Base-by-base conservation (phyloP, 2,329 filamentous ascomycete genomes). In the Westerdykella aurantiaca region DNA sequence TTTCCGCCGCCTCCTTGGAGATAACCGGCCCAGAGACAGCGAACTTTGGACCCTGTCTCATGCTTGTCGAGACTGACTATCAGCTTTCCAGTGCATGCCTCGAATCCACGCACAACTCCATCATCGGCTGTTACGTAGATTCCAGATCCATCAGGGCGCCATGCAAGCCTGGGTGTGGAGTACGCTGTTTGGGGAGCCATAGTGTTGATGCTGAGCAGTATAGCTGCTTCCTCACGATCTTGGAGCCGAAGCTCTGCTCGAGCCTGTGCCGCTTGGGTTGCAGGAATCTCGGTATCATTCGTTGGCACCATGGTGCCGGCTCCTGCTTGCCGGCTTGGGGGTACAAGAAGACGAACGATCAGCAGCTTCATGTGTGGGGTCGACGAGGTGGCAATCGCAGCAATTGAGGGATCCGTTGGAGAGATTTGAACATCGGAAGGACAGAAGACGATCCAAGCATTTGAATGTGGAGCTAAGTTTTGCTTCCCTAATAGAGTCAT, bases 81-180 rank as follows among this genome's bases (percentile, higher is more conserved):
- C 2, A 82, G 64, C 59, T 79, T 83, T 6, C 81, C 81, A 1
- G 72, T 81, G 43, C 64, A 74, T 3, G 72, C 69, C 57, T 83
- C 80, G 6, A 84, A 66, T 1, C 80, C 81, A 38, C 80, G 69
- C 22, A 84, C 70, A 6, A 77, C 68, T 0, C 81, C 81, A 57
- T 84, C 81, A 53, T 84, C 81, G 3, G 78, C 78, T 63, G 81
- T 83, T 11, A 83, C 78, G 72, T 78, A 84, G 0, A 84, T 65
- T 0, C 81, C 81, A 34, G 70, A 75, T 1, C 79, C 80, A 57
- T 81, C 74, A 1, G 80, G 79, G 21, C 81, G 66, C 81, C 81
- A 84, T 5, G 72, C 73, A 6, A 83, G 67, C 41, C 78, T 74
- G 6, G 80, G 80, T 5, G 79, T 83, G 17, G 78, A 81, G 58